Conservation (phyloP, 768 basidiomycete species). For the Termitomyces titanicus region DNA sequence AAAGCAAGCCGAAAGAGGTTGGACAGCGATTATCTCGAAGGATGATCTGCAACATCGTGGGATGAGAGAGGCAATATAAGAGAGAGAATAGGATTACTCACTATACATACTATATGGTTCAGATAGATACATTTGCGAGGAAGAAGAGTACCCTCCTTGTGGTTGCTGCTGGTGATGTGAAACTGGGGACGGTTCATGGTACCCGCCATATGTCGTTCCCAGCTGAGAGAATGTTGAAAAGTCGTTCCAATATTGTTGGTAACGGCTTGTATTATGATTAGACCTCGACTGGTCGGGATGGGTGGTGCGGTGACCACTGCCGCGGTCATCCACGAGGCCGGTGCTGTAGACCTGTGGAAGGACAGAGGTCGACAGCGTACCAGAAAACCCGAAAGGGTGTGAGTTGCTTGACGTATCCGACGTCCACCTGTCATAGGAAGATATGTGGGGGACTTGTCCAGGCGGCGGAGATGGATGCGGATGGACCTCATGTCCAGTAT, state of each 20-base stretch:
- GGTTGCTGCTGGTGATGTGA: conserved; percentile 10
- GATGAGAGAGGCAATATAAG: neutral
- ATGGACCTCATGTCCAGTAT: conserved; percentile 7
- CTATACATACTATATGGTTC: conserved; percentile 25
- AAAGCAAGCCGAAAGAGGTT: conserved; percentile 6
- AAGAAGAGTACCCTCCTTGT: conserved; percentile 10
- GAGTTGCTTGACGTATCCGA: conserved; percentile 18
- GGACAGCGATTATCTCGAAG: conserved; percentile 8
- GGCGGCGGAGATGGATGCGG: neutral
- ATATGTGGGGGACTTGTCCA: neutral
- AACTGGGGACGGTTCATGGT: conserved; percentile 15
- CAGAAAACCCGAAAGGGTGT: conserved; percentile 32
- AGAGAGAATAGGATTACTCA: conserved; percentile 9
- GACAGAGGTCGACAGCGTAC: conserved; percentile 64
- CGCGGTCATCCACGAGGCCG: conserved; percentile 54
- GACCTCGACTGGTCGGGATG: conserved; percentile 14
- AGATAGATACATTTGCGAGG: conserved; percentile 22
- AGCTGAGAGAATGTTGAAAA: conserved; percentile 50
- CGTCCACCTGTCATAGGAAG: conserved; percentile 46
- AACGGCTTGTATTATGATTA: conserved; percentile 25
- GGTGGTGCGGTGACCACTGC: neutral
- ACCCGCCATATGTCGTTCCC: conserved; percentile 34
- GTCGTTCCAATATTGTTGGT: conserved; percentile 56
- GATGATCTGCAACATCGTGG: conserved; percentile 1
- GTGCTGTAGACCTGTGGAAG: conserved; percentile 76